A percentile compares a stretch with the other conserved stretches of the same genome.
Conservation (phyloP, 192 early-diverging fungal species). For the Coemansia sp. region DNA sequence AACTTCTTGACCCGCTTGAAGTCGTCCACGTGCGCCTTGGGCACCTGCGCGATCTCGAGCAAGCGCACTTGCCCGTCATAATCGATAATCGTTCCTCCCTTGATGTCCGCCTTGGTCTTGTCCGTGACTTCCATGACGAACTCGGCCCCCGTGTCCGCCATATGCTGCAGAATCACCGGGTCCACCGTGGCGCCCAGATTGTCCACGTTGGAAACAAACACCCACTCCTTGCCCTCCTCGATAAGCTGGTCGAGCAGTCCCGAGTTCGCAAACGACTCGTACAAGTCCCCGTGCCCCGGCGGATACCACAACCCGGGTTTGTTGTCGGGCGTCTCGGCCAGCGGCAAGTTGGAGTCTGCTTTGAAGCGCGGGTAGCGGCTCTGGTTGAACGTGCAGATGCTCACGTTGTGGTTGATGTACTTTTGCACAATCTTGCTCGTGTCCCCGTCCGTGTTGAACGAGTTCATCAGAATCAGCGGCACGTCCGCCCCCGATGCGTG, state of each 20-base stretch:
- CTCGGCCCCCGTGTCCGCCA: constrained; percentile 82
- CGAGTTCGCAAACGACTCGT: constrained; percentile 89
- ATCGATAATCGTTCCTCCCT: constrained; percentile 99
- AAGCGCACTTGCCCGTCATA: constrained; percentile 92
- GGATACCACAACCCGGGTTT: constrained; percentile 71
- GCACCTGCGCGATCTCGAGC: constrained; percentile 99
- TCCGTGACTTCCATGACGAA: constrained; percentile 99
- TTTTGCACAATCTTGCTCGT: constrained; percentile 98
- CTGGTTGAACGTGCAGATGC: constrained; percentile 98
- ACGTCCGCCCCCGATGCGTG: constrained; percentile 83
- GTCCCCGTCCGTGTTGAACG: constrained; percentile 99
- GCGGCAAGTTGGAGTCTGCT: constrained; percentile 87
- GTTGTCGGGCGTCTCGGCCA: constrained; percentile 69
- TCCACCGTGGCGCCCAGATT: constrained; percentile 98
- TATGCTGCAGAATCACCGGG: constrained; percentile 84
- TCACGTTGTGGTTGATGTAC: constrained; percentile 87
- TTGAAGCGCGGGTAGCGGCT: constrained; percentile 89
- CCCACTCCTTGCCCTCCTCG: constrained; percentile 94
- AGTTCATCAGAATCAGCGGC: constrained; percentile 99
- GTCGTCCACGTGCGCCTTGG: constrained; percentile 92
- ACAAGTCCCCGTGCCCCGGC: constrained; percentile 98
- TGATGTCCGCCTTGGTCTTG: constrained; percentile 99
- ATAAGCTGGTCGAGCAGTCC: constrained; percentile 92
- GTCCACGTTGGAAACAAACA: constrained; percentile 99
- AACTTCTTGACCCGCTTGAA: constrained; percentile 99